A percentile compares a stretch with the other conserved stretches of the same genome.
These are phyloP conservation scores for Pythium biforme DNA, from an alignment of 352 stramenopile species.

Conservation along the genomic window DNA sequence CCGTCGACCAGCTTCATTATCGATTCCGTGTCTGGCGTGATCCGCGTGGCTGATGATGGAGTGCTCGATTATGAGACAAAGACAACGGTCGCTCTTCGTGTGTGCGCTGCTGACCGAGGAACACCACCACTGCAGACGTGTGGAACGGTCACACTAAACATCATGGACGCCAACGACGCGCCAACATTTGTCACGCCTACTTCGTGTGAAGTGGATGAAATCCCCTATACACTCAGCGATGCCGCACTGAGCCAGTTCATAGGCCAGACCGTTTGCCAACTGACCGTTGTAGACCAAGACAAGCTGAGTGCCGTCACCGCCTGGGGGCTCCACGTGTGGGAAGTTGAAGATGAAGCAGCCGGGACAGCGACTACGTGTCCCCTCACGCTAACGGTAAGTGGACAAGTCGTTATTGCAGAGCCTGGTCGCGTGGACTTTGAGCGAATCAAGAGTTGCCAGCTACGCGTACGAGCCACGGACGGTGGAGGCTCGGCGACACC, in stretches of 20 bases:
- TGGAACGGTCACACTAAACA: constrained; percentile 17
- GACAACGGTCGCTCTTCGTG: not conserved
- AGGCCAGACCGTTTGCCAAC: constrained; percentile 13
- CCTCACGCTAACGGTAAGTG: constrained; percentile 8
- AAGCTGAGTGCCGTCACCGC: not conserved
- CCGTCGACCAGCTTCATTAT: constrained; percentile 18
- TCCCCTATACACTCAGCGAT: constrained; percentile 19
- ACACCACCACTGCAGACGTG: constrained; percentile 21
- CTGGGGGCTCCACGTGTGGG: constrained; percentile 25
- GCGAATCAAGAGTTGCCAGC: constrained; percentile 9
- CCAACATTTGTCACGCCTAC: constrained; percentile 23
- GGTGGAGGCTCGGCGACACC: constrained; percentile 18
- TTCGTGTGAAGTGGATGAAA: constrained; percentile 20
- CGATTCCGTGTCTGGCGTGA: constrained; percentile 16
- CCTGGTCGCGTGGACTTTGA: constrained; percentile 27
- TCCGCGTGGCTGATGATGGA: constrained; percentile 1
- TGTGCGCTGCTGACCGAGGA: constrained; percentile 23
- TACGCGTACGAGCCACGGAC: constrained; percentile 24
- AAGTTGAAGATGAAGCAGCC: constrained; percentile 6
- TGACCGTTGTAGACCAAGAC: constrained; percentile 27
- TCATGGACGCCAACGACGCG: constrained; percentile 29
- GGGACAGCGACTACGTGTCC: not conserved
- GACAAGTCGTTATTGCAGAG: constrained; percentile 18
- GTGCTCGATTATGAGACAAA: constrained; percentile 24
- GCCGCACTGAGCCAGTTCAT: not conserved